Evolutionary conservation across 2,329 filamentous ascomycete genomes (phyloP), one percentile per base, ranked within the genome.

Genomic region (Neodidymelliopsis sp.): DNA sequence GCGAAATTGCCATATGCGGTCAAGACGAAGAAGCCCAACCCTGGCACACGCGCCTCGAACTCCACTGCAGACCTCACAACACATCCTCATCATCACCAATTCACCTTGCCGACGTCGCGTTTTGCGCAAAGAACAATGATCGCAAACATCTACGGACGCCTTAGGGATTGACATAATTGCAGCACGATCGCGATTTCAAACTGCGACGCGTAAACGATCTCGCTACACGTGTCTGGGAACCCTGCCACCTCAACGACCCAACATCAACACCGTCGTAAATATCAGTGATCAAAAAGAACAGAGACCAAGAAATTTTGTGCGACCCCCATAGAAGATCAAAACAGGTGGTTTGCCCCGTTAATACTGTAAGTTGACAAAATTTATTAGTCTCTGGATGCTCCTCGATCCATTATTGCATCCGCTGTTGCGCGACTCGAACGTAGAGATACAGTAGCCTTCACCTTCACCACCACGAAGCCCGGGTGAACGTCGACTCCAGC

Each of bases 151-250:
- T 5, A 10, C 16, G 16, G 16, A 18, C 40, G 29, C 47, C 20
- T 29, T 4, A 31, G 2, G 13, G 11, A 8, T 15, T 35, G 15
- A 27, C 2, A 25, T 11, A 8, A 11, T 20, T 11, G 6, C 19
- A 30, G 16, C 23, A 18, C n/a, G 29, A 4, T 5, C 23, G 28
- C 16, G 12, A n/a, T 19, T 16, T 24, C 49, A 33, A 34, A 39
- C 43, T 43, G 56, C 42, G 62, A 71, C 63, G 67, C 69, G 62
- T 66, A 37, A 57, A 46, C 45, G 52, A 49, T 33, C 44, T 48
- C 41, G 38, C 54, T 51, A 49, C 55, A 62, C 63, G 63, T 63
- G 63, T 69, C 60, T 63, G 51, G 56, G 25, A 45, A 36, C 37
- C 57, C 49, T 46, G 46, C 47, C 44, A 49, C 52, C 47, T 49